A percentile compares a stretch with the other conserved stretches of the same genome.
phyloP scores from a whole-genome alignment of 2,329 filamentous ascomycete genomes.

The Diaporthe citri region DNA sequence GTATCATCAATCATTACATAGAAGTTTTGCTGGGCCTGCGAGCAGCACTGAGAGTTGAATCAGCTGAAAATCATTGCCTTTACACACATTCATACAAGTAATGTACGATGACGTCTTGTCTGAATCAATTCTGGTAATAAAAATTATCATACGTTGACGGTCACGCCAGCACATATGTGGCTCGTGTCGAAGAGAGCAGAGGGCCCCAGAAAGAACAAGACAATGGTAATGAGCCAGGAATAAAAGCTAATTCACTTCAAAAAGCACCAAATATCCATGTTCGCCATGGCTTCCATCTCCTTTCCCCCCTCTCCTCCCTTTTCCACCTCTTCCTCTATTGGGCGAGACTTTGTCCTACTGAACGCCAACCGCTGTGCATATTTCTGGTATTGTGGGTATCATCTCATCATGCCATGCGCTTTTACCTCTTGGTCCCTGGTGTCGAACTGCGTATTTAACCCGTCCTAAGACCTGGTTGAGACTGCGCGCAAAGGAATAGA shows the following conservation, averaged over 20 bases:
- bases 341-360: background rate
- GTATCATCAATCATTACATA: background rate
- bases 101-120: background rate
- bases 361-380: slow-evolving; percentile 24
- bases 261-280: background rate
- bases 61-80: background rate
- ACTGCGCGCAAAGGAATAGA: background rate
- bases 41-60: background rate
- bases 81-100: background rate
- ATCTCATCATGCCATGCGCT: slow-evolving; percentile 9
- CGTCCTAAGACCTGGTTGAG: background rate
- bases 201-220: background rate
- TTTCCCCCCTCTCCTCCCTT: no score
- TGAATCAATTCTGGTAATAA: background rate
- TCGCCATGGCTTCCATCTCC: background rate
- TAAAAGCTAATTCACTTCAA: background rate
- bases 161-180: background rate
- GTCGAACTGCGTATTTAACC: background rate
- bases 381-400: slow-evolving; percentile 31
- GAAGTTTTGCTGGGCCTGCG: background rate
- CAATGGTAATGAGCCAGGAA: background rate
- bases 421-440: background rate
- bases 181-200: background rate
- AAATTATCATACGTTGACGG: no score
- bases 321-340: background rate